Evolutionary conservation across 148 eudicot species (phyloP), one percentile per base, ranked within the genome.

Genomic region (Spergularia bocconei): DNA sequence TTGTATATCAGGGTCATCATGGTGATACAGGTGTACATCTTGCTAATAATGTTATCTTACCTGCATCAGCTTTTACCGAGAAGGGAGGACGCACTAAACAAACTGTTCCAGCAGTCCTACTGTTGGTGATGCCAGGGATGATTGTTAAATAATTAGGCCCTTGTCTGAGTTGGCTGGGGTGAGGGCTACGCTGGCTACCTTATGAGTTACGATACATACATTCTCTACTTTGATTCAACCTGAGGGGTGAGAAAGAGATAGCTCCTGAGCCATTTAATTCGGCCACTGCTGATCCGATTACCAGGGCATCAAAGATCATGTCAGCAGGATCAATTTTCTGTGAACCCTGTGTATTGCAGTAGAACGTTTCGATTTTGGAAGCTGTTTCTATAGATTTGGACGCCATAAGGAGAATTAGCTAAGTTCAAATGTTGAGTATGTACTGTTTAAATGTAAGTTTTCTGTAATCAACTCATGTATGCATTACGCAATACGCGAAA

Each of bases 1-100:
- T 95, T 19, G 96, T 95, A 33, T 95, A 95, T 83, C 99, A 95
- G 84, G 99, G 99, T 15, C 99, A 95, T 79, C 99, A 95, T 69
- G 99, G 99, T 63, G 99, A 95, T 68, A 79, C 71, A 13, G 79
- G 91, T 38, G 99, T 95, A 55, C 92, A 95, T 64, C 92, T 97
- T 19, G 99, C 99, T n/a, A n/a, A n/a, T 16, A 92, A 92, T 77
- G 90, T 92, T 21, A 95, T 95, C 73, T 73, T 95, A 33, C 99
- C 99, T 10, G 85, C 97, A 70, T 85, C 99, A 8, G 99, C 99
- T 59, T 95, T 95, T 78, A 71, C 85, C 6, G 99, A 95, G 81
- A 95, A 95, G 64, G 97, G 91, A 82, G 98, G 98, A 33, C 86
- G 85, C 68, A 87, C 89, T 21, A 97, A 94, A 77, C 87, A 84